Evolutionary conservation across 2,329 filamentous ascomycete genomes (phyloP), one percentile per base, ranked within the genome.

Genomic region (Hyphodiscus sp.): DNA sequence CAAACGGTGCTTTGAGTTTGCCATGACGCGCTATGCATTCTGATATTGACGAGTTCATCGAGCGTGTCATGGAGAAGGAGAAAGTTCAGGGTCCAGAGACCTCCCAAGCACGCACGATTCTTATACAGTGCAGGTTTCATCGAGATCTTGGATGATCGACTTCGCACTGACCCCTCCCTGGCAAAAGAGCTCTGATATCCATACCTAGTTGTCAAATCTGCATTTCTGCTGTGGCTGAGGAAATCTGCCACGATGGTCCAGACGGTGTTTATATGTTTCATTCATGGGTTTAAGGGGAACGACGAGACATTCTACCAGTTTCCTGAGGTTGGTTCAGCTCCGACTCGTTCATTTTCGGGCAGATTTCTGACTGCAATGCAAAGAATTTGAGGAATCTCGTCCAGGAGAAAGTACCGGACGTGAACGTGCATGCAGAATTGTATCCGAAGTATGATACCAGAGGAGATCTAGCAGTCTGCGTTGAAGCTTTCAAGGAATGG

Each of bases 401-500:
- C 15, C 72, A 77, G 38, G 76, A 80, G 60, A 75, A 81, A 20
- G 73, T 87, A 1, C 78, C 81, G 0, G 78, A 82, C 30, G 73
- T 87, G 52, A 74, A 76, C 48, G 76, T 89, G 30, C 73, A 81
- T 42, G 77, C 80, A 2, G 71, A 84, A 42, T 76, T 85, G 18
- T 89, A 89, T 65, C 86, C 86, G 1, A 81, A 82, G 63, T 90
- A 84, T 70, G 86, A 89, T 65, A 90, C 86, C 0, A 78, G 80
- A 53, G 86, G 86, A 3, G 85, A 89, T 67, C 70, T 90, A 44
- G 71, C 73, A 19, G 71, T 74, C 45, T 77, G 75, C 56, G 76
- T 80, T 15, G 69, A 72, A 30, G 70, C 69, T 43, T 81, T 82
- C 67, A 76, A 74, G 59, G 77, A 80, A 71, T 82, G 86, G 87